Base-by-base conservation (phyloP, 2,329 filamentous ascomycete genomes). In the Sporothrix luriei region DNA sequence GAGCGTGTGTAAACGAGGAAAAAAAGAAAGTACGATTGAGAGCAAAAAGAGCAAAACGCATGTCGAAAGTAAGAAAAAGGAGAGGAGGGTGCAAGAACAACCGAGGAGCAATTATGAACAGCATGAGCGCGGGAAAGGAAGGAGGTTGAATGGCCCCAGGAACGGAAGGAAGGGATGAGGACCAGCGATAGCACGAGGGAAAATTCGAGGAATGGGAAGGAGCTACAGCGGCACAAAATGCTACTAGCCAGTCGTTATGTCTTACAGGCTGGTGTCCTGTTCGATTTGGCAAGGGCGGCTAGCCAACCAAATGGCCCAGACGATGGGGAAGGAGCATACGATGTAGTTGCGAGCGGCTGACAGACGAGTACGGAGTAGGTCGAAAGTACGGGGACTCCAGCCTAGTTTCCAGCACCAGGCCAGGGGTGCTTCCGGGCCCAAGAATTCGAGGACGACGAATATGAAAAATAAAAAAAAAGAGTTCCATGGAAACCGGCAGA, bases 261-360 rank as follows among this genome's bases (percentile, higher is more conserved):
- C 54, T 64, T 67, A 48, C 46, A 62, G n/a, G 55, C 49, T 43
- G 43, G 49, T 14, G 26, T 26, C 29, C 40, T 70, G 43, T 16
- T 49, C 61, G 54, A 62, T 65, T 66, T 48, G 54, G 62, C 69
- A 51, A 68, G 69, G 71, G 71, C 72, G 71, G 72, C 67, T 72
- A 70, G 72, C 72, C 71, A 73, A 72, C 71, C 68, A 72, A 67
- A 68, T 43, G 43, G 13, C 11, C 52, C 33, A 40, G 43, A 40
- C 10, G 6, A 51, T 48, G 66, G 55, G 66, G n/a, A 16, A 10
- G 21, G 26, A 43, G 29, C 55, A n/a, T 19, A n/a, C n/a, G n/a
- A n/a, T n/a, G n/a, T n/a, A 49, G 26, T n/a, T 26, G 40, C 38
- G 48, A 54, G n/a, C 26, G 64, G 29, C 65, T 21, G 19, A 40